Conservation (phyloP, 2,329 filamentous ascomycete species). For the Myriosclerotinia duriaeana region DNA sequence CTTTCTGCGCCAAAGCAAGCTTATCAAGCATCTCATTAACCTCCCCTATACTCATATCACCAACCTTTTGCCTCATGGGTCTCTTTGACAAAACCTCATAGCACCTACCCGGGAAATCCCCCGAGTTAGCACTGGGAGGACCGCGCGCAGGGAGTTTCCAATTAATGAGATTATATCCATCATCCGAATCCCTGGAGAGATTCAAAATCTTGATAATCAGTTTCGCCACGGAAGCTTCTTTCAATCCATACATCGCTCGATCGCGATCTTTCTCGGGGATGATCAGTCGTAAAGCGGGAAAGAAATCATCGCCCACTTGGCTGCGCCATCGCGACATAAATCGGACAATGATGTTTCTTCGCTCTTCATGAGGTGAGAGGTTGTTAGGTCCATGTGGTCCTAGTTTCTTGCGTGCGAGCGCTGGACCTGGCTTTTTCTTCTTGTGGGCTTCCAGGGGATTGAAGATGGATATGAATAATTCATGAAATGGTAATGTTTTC, state of each 20-base stretch:
- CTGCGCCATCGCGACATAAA: constrained; percentile 86
- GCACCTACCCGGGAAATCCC: constrained; percentile 89
- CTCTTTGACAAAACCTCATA: constrained; percentile 83
- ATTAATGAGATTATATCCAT: constrained; percentile 79
- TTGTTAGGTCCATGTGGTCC: constrained; percentile 54
- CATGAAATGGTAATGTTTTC: constrained; percentile 78
- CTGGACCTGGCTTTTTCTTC: constrained; percentile 55
- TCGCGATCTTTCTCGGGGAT: constrained; percentile 91
- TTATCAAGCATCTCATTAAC: constrained; percentile 84
- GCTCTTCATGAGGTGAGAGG: constrained; percentile 71
- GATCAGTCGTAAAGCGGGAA: constrained; percentile 87
- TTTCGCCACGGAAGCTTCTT: constrained; percentile 88
- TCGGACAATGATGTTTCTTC: constrained; percentile 75
- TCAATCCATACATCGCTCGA: constrained; percentile 87
- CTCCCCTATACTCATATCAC: constrained; percentile 81
- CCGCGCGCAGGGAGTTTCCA: constrained; percentile 86
- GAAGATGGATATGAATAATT: constrained; percentile 75
- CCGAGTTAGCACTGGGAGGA: constrained; percentile 64
- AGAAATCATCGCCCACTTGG: constrained; percentile 89
- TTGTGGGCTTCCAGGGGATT: constrained; percentile 77
- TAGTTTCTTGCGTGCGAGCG: constrained; percentile 53
- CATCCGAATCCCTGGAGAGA: constrained; percentile 86
- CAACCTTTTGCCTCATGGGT: constrained; percentile 69
- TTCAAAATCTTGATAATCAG: constrained; percentile 89
- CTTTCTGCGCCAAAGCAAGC: constrained; percentile 71